phyloP scores from a whole-genome alignment of 1,139 yeast species.

The Geotrichum carabidarum region DNA sequence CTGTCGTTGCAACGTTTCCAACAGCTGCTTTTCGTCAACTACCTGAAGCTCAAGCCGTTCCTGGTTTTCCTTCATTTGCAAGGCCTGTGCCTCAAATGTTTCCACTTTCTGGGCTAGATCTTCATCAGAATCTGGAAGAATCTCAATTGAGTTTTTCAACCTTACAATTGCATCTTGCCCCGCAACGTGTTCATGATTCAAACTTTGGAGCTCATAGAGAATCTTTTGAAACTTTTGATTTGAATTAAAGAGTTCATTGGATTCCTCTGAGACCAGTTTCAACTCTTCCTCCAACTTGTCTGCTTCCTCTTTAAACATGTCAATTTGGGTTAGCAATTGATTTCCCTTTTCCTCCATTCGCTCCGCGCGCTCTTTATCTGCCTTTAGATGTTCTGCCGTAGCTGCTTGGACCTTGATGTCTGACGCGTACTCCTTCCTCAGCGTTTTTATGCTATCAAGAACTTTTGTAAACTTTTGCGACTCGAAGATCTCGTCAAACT shows the following conservation, averaged over 20 bases:
- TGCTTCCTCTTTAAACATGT: slow-evolving; percentile 47
- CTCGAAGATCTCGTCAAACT: slow-evolving; percentile 94
- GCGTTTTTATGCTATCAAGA: slow-evolving; percentile 66
- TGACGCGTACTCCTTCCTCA: slow-evolving; percentile 69
- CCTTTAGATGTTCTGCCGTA: slow-evolving; percentile 66
- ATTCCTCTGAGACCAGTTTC: slow-evolving; percentile 50
- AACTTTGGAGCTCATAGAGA: slow-evolving; percentile 57
- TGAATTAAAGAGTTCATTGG: slow-evolving; percentile 62
- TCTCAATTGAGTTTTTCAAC: slow-evolving; percentile 44
- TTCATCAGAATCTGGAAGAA: slow-evolving; percentile 47
- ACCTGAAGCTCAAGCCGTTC: slow-evolving; percentile 36
- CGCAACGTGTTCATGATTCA: slow-evolving; percentile 46
- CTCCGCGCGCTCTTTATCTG: slow-evolving; percentile 69
- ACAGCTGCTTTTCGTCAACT: slow-evolving; percentile 12
- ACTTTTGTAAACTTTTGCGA: slow-evolving; percentile 92
- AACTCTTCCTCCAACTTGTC: slow-evolving; percentile 48
- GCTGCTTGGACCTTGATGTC: slow-evolving; percentile 74
- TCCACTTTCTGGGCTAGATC: slow-evolving; percentile 48
- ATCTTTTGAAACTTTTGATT: slow-evolving; percentile 79
- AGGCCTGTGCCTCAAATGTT: slow-evolving; percentile 47
- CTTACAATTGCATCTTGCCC: slow-evolving; percentile 49
- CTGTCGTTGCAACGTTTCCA: slow-evolving; percentile 22
- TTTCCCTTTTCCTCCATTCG: slow-evolving; percentile 51
- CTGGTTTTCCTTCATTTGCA: slow-evolving; percentile 28
- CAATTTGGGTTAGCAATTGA: slow-evolving; percentile 45